phyloP scores from a whole-genome alignment of 352 stramenopile species.

The Pythium inflatum region DNA sequence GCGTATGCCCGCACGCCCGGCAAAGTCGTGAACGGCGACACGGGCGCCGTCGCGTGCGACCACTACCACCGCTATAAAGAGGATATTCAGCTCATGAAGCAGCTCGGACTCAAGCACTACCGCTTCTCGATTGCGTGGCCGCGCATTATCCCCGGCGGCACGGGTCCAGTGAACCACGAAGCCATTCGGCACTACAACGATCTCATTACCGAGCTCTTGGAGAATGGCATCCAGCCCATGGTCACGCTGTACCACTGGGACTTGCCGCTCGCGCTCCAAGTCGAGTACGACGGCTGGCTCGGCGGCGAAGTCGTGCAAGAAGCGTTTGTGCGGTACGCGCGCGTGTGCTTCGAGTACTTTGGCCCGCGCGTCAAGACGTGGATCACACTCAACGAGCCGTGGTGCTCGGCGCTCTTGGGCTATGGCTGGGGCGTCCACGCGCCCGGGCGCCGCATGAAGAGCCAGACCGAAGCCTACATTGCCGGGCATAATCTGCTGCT shows the following conservation, averaged over 20 bases:
- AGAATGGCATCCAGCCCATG: conserved; percentile 80
- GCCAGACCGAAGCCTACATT: conserved; percentile 40
- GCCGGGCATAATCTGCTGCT: conserved; percentile 90
- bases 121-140: conserved; percentile 94
- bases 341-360: conserved; percentile 89
- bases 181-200: conserved; percentile 93
- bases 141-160: conserved; percentile 70
- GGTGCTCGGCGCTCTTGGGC: conserved; percentile 46
- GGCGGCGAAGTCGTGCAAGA: conserved; percentile 59
- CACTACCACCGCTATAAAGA: conserved; percentile 90
- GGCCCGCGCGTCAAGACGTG: conserved; percentile 83
- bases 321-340: conserved; percentile 84
- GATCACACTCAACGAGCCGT: conserved; percentile 92
- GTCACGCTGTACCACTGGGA: conserved; percentile 97
- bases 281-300: conserved; percentile 69
- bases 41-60: conserved; percentile 89
- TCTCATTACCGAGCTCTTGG: conserved; percentile 83
- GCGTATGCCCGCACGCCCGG: conserved; percentile 34
- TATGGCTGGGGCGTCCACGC: conserved; percentile 71
- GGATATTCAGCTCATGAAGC: conserved; percentile 93
- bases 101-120: conserved; percentile 90
- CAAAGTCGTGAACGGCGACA: conserved; percentile 31
- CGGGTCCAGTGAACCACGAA: conserved; percentile 67
- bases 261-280: conserved; percentile 81
- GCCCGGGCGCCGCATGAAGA: conserved; percentile 43